Evolutionary conservation across 2,329 filamentous ascomycete genomes (phyloP), one percentile per base, ranked within the genome.

Genomic region (Metarhizium guizhouense): DNA sequence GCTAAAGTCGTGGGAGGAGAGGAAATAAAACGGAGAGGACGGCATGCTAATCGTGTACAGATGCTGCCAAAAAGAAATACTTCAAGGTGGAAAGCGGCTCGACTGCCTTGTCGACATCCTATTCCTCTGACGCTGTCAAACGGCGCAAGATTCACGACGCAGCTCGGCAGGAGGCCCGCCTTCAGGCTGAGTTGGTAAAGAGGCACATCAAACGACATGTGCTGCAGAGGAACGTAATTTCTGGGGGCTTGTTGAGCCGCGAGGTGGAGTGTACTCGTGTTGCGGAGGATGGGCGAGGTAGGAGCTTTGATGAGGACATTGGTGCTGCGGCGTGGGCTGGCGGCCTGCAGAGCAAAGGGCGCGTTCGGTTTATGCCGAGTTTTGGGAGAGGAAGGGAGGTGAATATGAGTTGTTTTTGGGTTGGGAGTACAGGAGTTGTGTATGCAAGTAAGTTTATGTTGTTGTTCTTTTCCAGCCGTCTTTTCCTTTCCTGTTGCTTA

Each of bases 41-140:
- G 11, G 25, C 11, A 14, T 48, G 45, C 25, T 48, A 36, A 16
- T 1, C 18, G 6, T 1, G 14, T 36, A 7, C 54, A 83, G 82
- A 84, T 58, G 53, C 68, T 14, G 76, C 76, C 47, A 87, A 82
- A 67, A 78, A 77, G 42, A 85, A 82, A 60, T 89, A 88, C 64
- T 89, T 88, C 69, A 85, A 82, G 62, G 79, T 88, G 52, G 81
- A 86, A 64, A 78, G 76, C 49, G 74, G 80, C 43, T 75, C 79
- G 54, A 75, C 75, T 16, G 81, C 81, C 0, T 76, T 82, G 0
- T 59, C 71, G 7, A 73, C 78, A 0, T 69, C 75, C 16, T 87
- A 84, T 72, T 82, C 83, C 8, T 70, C 74, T n/a, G 73, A 80
- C 49, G 76, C 76, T 6, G 79, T 86, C 55, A 85, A 82, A 68